phyloP scores from a whole-genome alignment of 768 basidiomycete species.

The Calocera cornea region DNA sequence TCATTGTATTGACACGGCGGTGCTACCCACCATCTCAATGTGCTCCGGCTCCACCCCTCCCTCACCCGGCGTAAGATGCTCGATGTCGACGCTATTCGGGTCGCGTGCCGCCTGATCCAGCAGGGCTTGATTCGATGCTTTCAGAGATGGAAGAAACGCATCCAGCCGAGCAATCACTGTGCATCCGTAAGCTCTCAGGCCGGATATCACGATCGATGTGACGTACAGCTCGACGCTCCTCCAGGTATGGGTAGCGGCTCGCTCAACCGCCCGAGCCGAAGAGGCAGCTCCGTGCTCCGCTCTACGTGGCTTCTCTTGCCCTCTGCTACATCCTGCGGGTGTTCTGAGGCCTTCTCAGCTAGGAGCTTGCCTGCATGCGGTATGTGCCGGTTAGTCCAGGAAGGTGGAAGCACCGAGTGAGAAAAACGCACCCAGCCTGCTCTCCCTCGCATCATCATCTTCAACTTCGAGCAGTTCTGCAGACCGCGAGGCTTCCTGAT shows the following conservation, averaged over 20 bases:
- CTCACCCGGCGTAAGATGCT: slow-evolving; percentile 39
- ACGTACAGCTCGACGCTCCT: neutral
- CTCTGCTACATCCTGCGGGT: neutral
- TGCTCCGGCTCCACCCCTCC: slow-evolving; percentile 27
- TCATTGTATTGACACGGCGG: neutral
- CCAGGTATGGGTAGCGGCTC: slow-evolving; percentile 2
- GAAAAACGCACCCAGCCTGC: neutral
- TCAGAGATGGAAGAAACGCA: slow-evolving; percentile 52
- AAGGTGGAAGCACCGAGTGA: neutral
- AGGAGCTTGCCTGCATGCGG: neutral
- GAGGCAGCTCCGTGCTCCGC: neutral
- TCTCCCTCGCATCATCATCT: neutral
- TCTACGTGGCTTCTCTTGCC: neutral
- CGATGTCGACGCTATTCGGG: slow-evolving; percentile 54
- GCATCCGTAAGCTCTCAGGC: neutral
- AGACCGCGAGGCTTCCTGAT: neutral
- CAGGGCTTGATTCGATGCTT: slow-evolving; percentile 48
- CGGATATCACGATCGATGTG: neutral
- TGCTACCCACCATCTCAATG: slow-evolving; percentile 51
- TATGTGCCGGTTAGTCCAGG: neutral
- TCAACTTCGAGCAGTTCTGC: neutral
- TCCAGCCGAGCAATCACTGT: slow-evolving; percentile 53
- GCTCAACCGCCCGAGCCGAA: neutral
- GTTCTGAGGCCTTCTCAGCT: neutral
- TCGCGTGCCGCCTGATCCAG: slow-evolving; percentile 33